Evolutionary conservation across 257 asterid genomes (phyloP).

Genomic region (Agastache rugosa): DNA sequence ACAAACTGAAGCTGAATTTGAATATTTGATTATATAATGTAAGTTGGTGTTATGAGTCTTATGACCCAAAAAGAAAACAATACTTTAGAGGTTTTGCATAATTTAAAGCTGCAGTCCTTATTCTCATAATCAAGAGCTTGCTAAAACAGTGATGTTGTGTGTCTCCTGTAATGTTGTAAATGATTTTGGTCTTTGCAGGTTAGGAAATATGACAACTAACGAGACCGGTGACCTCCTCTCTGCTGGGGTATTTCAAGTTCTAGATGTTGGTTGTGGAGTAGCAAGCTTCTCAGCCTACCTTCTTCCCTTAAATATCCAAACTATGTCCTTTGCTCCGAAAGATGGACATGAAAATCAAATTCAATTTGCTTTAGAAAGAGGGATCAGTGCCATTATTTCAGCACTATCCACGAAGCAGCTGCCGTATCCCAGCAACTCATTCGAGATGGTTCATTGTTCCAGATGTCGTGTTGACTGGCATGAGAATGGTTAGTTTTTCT

Average conservation of each 20-base stretch:
- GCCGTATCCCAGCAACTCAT: conserved; percentile 84
- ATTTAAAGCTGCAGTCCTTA: neutral
- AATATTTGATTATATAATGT: neutral
- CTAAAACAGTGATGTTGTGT: neutral
- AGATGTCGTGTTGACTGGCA: conserved; percentile 96
- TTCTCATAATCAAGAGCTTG: neutral
- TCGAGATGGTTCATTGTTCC: conserved; percentile 95
- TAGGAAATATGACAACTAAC: conserved; percentile 88
- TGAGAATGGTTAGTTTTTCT: conserved; percentile 65
- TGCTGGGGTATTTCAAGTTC: conserved; percentile 80
- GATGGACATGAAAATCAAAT: conserved; percentile 96
- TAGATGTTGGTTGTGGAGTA: conserved; percentile 95
- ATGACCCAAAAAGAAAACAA: neutral
- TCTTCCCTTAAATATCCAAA: conserved; percentile 73
- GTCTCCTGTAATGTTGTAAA: neutral
- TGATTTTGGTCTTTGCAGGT: conserved; percentile 52
- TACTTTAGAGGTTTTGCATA: neutral
- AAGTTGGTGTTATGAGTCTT: neutral
- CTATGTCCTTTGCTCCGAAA: conserved; percentile 96
- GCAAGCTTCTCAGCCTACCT: conserved; percentile 99
- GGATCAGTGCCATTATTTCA: conserved; percentile 88
- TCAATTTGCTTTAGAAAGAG: conserved; percentile 92
- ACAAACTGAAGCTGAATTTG: neutral
- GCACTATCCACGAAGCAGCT: conserved; percentile 82
- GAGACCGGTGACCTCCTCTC: conserved; percentile 72